phyloP scores from a whole-genome alignment of 306 rosid genomes.

The Urtica urens region DNA sequence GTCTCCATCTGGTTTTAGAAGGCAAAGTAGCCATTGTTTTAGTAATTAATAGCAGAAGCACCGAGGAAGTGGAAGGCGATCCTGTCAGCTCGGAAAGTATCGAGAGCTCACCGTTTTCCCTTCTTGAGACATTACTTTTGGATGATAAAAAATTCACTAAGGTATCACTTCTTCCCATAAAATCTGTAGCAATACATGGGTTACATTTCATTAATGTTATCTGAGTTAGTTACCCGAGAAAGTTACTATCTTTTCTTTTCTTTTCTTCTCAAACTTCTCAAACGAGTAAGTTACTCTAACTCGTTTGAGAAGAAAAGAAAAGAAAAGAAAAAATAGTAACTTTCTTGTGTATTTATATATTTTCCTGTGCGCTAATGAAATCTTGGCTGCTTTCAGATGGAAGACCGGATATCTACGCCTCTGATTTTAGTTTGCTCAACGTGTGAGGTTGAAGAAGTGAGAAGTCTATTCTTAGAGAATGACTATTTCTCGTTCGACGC shows the following conservation, averaged over 20 bases:
- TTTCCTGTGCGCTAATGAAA: background rate
- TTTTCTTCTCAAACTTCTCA: too few species aligned
- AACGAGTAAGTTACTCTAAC: too few species aligned
- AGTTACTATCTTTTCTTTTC: too few species aligned
- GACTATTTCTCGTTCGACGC: conserved; percentile 52
- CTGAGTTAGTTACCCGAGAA: too few species aligned
- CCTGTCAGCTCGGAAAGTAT: conserved; percentile 23
- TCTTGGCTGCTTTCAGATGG: conserved; percentile 35
- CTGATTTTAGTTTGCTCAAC: conserved; percentile 62
- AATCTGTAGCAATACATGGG: too few species aligned
- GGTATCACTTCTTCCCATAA: conserved; percentile 25
- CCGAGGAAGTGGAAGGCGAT: conserved; percentile 15
- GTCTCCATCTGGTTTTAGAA: conserved; percentile 43
- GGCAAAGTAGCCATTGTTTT: conserved; percentile 72
- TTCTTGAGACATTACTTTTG: conserved; percentile 38
- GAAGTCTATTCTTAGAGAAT: conserved; percentile 42
- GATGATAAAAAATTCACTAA: conserved; percentile 38
- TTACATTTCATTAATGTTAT: too few species aligned
- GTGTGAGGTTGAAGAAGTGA: conserved; percentile 35
- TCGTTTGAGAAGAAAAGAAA: too few species aligned
- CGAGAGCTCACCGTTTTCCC: conserved; percentile 21
- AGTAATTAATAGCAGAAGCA: conserved; percentile 38
- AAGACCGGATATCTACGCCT: conserved; percentile 45
- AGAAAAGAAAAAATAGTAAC: too few species aligned
- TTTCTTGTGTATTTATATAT: background rate